Base-by-base conservation (phyloP, 2,329 filamentous ascomycete genomes). In the Alternaria angustiovoidea region DNA sequence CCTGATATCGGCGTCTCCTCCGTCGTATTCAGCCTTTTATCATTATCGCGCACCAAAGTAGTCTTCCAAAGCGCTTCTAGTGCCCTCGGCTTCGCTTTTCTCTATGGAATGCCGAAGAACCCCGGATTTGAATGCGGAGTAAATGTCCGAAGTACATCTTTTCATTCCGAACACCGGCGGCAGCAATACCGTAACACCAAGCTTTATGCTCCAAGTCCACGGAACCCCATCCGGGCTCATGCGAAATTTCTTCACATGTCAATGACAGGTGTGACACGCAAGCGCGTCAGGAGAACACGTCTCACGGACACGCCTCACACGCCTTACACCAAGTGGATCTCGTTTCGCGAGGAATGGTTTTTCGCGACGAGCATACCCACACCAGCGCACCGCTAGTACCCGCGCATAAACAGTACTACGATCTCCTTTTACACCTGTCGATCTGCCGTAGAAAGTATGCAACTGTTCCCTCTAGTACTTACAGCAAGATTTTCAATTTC, bases 41-140 rank as follows among this genome's bases (percentile, higher is more conserved):
- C 8, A 9, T 36, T 28, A 44, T 43, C 42, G 28, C 34, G 34
- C 20, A 42, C 34, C 9, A 20, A 44, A 39, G 41, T 16, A 42
- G 42, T 34, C 34, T 60, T 56, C 56, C 28, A 60, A 34, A 61
- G 41, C 30, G 46, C 20, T 43, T 58, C 44, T 39, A 59, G 38
- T 36, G 39, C 38, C 36, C 34, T 47, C 41, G 39, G 38, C 24
- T 26, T 44, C 43, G 30, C 44, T 49, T 36, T 24, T 36, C 46
- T 36, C 20, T 41, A 51, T 22, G 9, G 34, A 39, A 41, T 11
- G 49, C 49, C 49, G 49, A 41, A 34, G 20, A 38, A 49, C 32
- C 32, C 20, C 46, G 32, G 46, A 36, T 24, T 24, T 14, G 30
- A 8, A 51, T 22, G 22, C 34, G 49, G 36, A 51, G 49, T 51